Base-by-base conservation (phyloP, 2,329 filamentous ascomycete species). In the Penicillium sp. region DNA sequence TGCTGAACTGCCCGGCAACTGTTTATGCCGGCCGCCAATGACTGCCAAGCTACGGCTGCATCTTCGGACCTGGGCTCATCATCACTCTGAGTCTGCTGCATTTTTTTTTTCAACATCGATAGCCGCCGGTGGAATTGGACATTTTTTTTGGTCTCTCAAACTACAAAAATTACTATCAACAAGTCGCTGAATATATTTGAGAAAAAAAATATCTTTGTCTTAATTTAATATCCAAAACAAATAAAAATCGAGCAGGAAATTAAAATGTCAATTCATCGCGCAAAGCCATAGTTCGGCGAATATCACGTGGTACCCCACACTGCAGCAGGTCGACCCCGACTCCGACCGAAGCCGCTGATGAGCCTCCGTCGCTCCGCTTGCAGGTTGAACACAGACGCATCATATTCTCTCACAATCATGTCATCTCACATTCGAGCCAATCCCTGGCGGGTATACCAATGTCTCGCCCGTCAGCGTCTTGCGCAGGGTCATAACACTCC, bases 391-490 rank as follows among this genome's bases (percentile, higher is more conserved):
- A 18, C 18, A 18, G 18, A 18, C 39, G 25, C 32, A 39, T 32
- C 46, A 42, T 26, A 25, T 27, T 47, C 46, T 18, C 24, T 39
- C 39, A 45, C 48, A 45, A 51, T 18, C 47, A 59, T 59, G 57
- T 45, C 54, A 12, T 44, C 53, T 43, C 33, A 51, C 26, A 43
- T 59, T 25, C 57, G 57, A 29, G 43, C 55, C 4, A 51, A 35
- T 46, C 53, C 61, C 50, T 62, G 59, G 55, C 62, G 63, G 39
- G 52, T 56, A 36, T 66, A 60, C 54, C 62, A 61, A 47, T 57
- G 59, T 34, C 49, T 66, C 24, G 54, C 52, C 28, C 57, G 55
- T 9, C 57, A 60, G 47, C 44, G 48, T 25, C 8, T 52, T 32
- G 44, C 45, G 24, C 33, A 28, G 8, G 41, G 40, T 26, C 39